These are phyloP conservation scores for Kluyveromyces siamensis DNA, from an alignment of 805 yeast species.

Conservation along the genomic window DNA sequence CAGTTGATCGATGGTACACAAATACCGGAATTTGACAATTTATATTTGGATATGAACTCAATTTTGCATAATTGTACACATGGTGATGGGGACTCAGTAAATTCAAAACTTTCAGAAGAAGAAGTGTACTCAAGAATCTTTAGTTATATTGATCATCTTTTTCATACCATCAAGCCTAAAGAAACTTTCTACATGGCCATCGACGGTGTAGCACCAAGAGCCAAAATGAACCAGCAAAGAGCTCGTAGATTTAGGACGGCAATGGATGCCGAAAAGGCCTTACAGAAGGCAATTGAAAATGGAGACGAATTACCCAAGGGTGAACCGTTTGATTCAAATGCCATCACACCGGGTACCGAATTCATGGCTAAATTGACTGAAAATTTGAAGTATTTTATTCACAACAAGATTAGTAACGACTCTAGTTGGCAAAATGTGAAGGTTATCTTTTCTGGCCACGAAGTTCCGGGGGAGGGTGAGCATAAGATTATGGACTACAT, in stretches of 20 bases:
- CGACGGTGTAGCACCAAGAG: slow-evolving; percentile 98
- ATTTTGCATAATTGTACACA: slow-evolving; percentile 92
- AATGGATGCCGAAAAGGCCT: slow-evolving; percentile 75
- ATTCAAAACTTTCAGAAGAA: slow-evolving; percentile 71
- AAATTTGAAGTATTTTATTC: slow-evolving; percentile 78
- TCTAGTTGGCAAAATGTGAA: slow-evolving; percentile 75
- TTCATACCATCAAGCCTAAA: slow-evolving; percentile 78
- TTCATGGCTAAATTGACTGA: slow-evolving; percentile 85
- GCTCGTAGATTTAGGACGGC: slow-evolving; percentile 93
- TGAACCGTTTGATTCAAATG: slow-evolving; percentile 76
- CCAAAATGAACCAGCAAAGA: slow-evolving; percentile 97
- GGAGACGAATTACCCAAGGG: slow-evolving; percentile 76
- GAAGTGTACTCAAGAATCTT: slow-evolving; percentile 89
- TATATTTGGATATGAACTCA: slow-evolving; percentile 96
- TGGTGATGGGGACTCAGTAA: slow-evolving; percentile 58
- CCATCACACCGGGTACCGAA: slow-evolving; percentile 95
- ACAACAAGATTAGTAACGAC: slow-evolving; percentile 80
- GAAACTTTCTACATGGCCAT: slow-evolving; percentile 90
- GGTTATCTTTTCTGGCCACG: slow-evolving; percentile 81
- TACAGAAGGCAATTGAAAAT: slow-evolving; percentile 60
- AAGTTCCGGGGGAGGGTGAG: slow-evolving; percentile 98
- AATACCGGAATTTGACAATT: slow-evolving; percentile 88
- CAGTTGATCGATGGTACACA: slow-evolving; percentile 74
- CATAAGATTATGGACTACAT: slow-evolving; percentile 94
- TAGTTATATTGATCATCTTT: slow-evolving; percentile 88